Evolutionary conservation across 2,329 filamentous ascomycete species (phyloP), one percentile per base, ranked within the genome.

Genomic region (Xenosphaeropsis pyriputrescens): DNA sequence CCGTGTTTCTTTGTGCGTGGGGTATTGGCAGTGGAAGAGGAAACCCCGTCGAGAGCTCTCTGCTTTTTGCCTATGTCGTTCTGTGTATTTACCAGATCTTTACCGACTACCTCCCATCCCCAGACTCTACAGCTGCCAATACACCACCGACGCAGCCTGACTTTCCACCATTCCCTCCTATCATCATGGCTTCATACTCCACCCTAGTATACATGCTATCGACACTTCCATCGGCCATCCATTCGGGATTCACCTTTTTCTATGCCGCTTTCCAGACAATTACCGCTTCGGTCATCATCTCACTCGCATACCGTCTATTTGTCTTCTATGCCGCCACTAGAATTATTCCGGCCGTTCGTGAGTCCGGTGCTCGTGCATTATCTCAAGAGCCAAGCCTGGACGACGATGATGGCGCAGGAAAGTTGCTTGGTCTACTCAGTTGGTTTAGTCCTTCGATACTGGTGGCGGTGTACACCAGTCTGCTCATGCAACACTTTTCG

Each of bases 1-100:
- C 85, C 36, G 78, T 95, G 45, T 94, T 96, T 53, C 68, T 98
- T 12, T 91, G 85, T 56, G 84, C 82, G 12, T 95, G 89, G 68
- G 91, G 91, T 18, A 95, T 96, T 49, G 84, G 83, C 43, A 94
- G 85, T 51, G 89, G 89, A 2, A 79, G 88, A 50, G 91, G 91
- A 43, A 98, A 94, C 52, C 85, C 89, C 2, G 83, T 96, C 39
- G 89, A 98, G 61, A 93, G 85, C 48, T 94, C 89, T 16, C 67
- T 98, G 9, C 71, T 98, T 41, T 96, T 98, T 54, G 89, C 91
- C 52, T 98, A 98, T 59, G 76, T 95, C 43, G 91, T 94, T n/a
- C 78, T 98, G 44, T 96, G 89, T 64, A 83, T 96, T 54, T 98
- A 96, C 63, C 91, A 98, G 59, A 96, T 96, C 58, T 96, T 96